These are phyloP conservation scores for Darksidea phi DNA, from an alignment of 495 filamentous ascomycete genomes.

Conservation along the genomic window DNA sequence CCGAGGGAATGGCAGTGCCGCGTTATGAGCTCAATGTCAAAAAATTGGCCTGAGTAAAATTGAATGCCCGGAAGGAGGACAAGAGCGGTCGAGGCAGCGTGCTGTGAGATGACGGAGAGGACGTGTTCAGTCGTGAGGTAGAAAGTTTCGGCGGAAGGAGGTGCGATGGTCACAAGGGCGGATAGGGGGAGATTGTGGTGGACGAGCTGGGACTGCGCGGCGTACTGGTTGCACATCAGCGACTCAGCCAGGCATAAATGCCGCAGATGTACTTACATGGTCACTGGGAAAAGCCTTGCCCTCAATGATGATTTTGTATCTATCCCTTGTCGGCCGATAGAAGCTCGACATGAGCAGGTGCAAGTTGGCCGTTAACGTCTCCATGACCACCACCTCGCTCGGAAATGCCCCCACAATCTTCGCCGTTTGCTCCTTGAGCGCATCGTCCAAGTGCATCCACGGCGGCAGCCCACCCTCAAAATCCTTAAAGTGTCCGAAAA, in stretches of 20 bases:
- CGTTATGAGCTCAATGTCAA: slow-evolving; percentile 86
- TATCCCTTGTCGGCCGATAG: slow-evolving; percentile 72
- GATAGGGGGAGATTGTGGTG: slow-evolving; percentile 29
- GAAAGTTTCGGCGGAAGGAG: slow-evolving; percentile 11
- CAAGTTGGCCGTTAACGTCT: slow-evolving; percentile 86
- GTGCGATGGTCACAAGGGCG: slow-evolving; percentile 23
- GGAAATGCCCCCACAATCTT: slow-evolving; percentile 79
- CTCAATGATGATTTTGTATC: slow-evolving; percentile 89
- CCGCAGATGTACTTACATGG: slow-evolving; percentile 21
- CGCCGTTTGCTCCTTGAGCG: slow-evolving; percentile 69
- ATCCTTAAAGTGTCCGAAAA: slow-evolving; percentile 87
- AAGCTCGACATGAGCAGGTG: slow-evolving; percentile 91
- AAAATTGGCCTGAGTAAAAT: slow-evolving; percentile 89
- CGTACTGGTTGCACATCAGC: slow-evolving; percentile 13
- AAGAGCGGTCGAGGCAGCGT: slow-evolving; percentile 74
- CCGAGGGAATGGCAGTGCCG: slow-evolving; percentile 69
- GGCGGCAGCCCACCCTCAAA: slow-evolving; percentile 72
- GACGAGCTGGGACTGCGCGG: slow-evolving; percentile 32
- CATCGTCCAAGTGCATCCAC: slow-evolving; percentile 78
- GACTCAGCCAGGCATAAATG: neutral
- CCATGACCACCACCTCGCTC: slow-evolving; percentile 88
- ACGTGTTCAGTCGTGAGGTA: slow-evolving; percentile 45
- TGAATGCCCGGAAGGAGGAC: slow-evolving; percentile 88
- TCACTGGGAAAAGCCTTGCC: slow-evolving; percentile 94
- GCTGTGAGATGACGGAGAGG: slow-evolving; percentile 68